Percentiles rank a stretch among this genome's conserved stretches.
phyloP scores from a whole-genome alignment of 163 green algal genomes.

The Scenedesmus sp. region DNA sequence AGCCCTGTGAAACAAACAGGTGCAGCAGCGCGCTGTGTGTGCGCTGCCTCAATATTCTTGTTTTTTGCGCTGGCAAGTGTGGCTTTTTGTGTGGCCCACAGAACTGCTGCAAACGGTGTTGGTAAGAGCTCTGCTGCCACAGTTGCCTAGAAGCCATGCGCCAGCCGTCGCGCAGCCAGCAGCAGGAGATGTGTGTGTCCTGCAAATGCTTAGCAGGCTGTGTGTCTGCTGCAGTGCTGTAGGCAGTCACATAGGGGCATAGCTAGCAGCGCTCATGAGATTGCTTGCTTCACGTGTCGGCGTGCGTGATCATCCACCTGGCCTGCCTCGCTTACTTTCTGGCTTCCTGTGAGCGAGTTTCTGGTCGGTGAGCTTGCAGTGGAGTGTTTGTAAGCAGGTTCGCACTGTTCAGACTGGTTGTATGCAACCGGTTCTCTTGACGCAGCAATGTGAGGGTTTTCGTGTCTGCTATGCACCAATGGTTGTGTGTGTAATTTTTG shows the following conservation, averaged over 20 bases:
- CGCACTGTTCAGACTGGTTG: neutral
- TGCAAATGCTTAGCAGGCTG: neutral
- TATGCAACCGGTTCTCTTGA: neutral
- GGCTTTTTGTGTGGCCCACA: neutral
- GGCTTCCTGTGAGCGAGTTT: neutral
- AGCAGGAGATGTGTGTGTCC: neutral
- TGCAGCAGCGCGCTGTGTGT: neutral
- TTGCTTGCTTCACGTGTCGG: neutral
- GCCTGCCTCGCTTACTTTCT: neutral
- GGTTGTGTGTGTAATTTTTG: no score
- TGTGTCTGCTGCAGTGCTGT: neutral
- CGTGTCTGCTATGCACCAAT: neutral
- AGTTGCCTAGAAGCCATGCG: neutral
- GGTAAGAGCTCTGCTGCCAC: neutral
- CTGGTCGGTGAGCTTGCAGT: neutral
- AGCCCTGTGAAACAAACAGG: neutral
- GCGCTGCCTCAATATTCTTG: neutral
- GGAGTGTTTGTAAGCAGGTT: neutral
- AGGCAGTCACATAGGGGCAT: neutral
- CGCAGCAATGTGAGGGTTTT: neutral
- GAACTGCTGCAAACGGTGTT: neutral
- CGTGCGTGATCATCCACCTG: neutral
- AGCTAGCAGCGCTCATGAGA: neutral
- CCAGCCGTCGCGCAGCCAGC: neutral
- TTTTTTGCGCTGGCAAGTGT: neutral